These are phyloP conservation scores for Salvia sclarea DNA, from an alignment of 305 asterid genomes.

Conservation along the genomic window DNA sequence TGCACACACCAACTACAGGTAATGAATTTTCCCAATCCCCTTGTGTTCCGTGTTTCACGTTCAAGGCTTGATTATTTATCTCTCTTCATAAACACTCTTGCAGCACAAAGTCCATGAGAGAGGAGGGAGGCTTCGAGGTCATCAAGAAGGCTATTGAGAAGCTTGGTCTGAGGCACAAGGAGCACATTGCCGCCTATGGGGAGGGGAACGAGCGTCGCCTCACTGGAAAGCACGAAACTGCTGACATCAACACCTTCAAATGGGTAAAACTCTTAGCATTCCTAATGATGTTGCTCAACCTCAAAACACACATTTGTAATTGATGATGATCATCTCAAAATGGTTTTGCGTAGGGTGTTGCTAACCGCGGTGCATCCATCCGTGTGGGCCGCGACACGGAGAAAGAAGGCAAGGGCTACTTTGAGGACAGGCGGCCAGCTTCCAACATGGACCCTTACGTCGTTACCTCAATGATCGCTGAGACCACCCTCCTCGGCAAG, in stretches of 20 bases:
- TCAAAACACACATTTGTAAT: neutral
- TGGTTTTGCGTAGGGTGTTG: constrained; percentile 60
- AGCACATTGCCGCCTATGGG: constrained; percentile 81
- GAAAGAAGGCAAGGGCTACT: constrained; percentile 82
- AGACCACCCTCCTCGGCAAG: constrained; percentile 65
- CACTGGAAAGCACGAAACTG: constrained; percentile 78
- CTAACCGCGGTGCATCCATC: constrained; percentile 84
- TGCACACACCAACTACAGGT: constrained; percentile 89
- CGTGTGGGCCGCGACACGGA: constrained; percentile 85
- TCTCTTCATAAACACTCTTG: neutral
- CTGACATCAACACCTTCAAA: constrained; percentile 62
- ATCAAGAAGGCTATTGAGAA: constrained; percentile 82
- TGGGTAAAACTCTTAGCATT: constrained; percentile 52
- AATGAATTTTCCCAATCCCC: neutral
- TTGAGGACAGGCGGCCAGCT: constrained; percentile 88
- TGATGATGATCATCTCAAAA: neutral
- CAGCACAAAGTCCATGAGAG: constrained; percentile 82
- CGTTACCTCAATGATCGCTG: constrained; percentile 80
- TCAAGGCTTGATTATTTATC: neutral
- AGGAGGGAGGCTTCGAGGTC: constrained; percentile 67
- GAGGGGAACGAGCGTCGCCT: constrained; percentile 92
- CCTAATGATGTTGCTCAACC: neutral
- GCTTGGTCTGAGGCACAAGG: constrained; percentile 72
- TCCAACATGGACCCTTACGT: constrained; percentile 85
- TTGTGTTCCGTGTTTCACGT: neutral